Evolutionary conservation across 805 yeast species (phyloP).

Genomic region (Cyberlindnera amylophila): DNA sequence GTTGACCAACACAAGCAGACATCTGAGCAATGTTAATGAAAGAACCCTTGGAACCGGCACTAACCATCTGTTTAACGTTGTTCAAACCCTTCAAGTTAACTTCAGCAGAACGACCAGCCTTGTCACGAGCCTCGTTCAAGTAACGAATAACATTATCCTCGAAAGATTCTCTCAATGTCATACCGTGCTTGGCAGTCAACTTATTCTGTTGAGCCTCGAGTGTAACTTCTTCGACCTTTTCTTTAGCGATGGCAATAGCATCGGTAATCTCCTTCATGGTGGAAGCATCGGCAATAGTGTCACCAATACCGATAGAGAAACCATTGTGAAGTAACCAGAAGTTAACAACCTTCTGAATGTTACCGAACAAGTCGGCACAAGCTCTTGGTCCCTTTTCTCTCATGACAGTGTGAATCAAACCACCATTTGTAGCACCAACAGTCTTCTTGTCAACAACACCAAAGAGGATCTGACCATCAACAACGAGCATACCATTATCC

Average conservation of each 20-base stretch:
- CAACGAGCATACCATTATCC: slow-evolving; percentile 93
- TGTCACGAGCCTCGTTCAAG: slow-evolving; percentile 96
- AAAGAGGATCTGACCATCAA: slow-evolving; percentile 93
- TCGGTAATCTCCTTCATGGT: slow-evolving; percentile 93
- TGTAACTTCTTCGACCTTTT: slow-evolving; percentile 90
- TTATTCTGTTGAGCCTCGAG: slow-evolving; percentile 85
- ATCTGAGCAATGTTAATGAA: slow-evolving; percentile 97
- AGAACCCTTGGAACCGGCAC: slow-evolving; percentile 99
- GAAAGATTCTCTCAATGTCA: slow-evolving; percentile 97
- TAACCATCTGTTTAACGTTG: slow-evolving; percentile 98
- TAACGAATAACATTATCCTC: slow-evolving; percentile 96
- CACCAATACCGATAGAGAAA: slow-evolving; percentile 99
- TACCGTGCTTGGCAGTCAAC: slow-evolving; percentile 96
- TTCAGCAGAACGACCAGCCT: slow-evolving; percentile 98
- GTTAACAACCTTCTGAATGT: slow-evolving; percentile 91
- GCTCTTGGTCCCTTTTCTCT: slow-evolving; percentile 93
- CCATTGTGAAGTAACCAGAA: slow-evolving; percentile 96
- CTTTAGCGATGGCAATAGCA: slow-evolving; percentile 89
- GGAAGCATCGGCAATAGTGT: slow-evolving; percentile 95
- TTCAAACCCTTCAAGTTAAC: slow-evolving; percentile 89
- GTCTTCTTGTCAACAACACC: slow-evolving; percentile 98
- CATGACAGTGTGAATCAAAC: slow-evolving; percentile 94
- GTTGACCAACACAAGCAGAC: slow-evolving; percentile 99
- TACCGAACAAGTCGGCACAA: slow-evolving; percentile 88
- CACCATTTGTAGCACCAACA: slow-evolving; percentile 98